Percentiles rank a stretch among this genome's conserved stretches.
phyloP scores from a whole-genome alignment of 2,329 filamentous ascomycete species.

The Colletotrichum abscissum region DNA sequence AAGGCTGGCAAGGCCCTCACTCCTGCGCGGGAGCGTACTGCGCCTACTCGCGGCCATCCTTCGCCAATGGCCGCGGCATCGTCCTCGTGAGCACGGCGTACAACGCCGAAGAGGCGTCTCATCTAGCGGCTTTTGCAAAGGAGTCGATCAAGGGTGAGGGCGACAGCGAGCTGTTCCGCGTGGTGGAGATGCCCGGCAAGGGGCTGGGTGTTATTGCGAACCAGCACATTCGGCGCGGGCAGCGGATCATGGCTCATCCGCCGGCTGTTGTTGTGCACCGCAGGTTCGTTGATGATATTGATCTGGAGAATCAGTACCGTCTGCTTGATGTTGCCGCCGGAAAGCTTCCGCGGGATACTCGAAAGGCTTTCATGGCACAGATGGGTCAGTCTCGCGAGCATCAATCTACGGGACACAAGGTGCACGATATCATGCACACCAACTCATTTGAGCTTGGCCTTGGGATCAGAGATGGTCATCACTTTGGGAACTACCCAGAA shows the following conservation, averaged over 20 bases:
- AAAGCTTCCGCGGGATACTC: slow-evolving; percentile 38
- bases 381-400: slow-evolving; percentile 38
- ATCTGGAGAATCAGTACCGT: slow-evolving; percentile 39
- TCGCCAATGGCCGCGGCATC: slow-evolving; percentile 51
- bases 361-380: slow-evolving; percentile 40
- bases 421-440: slow-evolving; percentile 44
- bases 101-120: slow-evolving; percentile 29
- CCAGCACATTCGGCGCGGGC: slow-evolving; percentile 43
- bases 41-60: slow-evolving; percentile 48
- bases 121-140: slow-evolving; percentile 7
- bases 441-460: slow-evolving; percentile 45
- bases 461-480: slow-evolving; percentile 36
- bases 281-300: slow-evolving; percentile 37
- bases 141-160: neutral
- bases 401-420: slow-evolving; percentile 40
- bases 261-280: slow-evolving; percentile 44
- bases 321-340: slow-evolving; percentile 42
- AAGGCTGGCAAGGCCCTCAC: slow-evolving; percentile 32
- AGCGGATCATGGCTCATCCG: slow-evolving; percentile 45
- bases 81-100: slow-evolving; percentile 49
- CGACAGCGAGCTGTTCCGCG: slow-evolving; percentile 9
- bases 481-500: slow-evolving; percentile 38
- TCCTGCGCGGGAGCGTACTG: slow-evolving; percentile 41
- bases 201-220: slow-evolving; percentile 46
- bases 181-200: slow-evolving; percentile 42